Percentiles rank a stretch among this genome's conserved stretches.
Evolutionary conservation across 1,284 basidiomycete genomes (phyloP).

Genomic region (Ustilago sp.): DNA sequence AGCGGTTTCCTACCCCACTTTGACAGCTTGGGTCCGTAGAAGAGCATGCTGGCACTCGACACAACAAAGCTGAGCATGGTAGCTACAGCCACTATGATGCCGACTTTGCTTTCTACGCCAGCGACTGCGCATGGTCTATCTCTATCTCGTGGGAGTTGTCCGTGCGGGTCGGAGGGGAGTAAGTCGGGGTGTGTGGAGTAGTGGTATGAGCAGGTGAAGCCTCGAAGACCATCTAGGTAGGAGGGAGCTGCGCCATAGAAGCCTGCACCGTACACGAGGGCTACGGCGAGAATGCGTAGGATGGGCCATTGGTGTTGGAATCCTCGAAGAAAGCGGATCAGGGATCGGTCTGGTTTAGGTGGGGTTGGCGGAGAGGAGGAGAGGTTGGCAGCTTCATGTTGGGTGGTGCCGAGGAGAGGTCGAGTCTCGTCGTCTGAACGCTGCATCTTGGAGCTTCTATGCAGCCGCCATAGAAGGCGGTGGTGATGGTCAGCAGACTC

Average conservation of each 20-base stretch:
- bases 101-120: constrained; percentile 47
- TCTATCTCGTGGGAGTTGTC: constrained; percentile 32
- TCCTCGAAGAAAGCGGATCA: constrained; percentile 1
- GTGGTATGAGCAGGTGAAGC: constrained; percentile 42
- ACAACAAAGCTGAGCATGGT: constrained; percentile 48
- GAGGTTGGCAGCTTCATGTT: constrained; percentile 13
- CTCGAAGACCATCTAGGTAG: constrained; percentile 40
- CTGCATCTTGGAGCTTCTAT: constrained; percentile 19
- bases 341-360: neutral
- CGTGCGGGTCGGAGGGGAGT: constrained; percentile 28
- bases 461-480: neutral
- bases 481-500: neutral
- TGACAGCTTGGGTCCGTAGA: constrained; percentile 44
- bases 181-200: constrained; percentile 37
- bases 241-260: constrained; percentile 40
- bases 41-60: constrained; percentile 49
- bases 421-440: constrained; percentile 22
- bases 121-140: constrained; percentile 47
- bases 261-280: constrained; percentile 35
- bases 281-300: constrained; percentile 32
- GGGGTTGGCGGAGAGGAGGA: neutral
- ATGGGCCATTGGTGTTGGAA: constrained; percentile 32
- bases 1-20: constrained; percentile 48
- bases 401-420: constrained; percentile 20
- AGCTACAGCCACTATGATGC: constrained; percentile 38